Evolutionary conservation across 306 rosid species (phyloP), one percentile per base, ranked within the genome.

Genomic region (Morella rubra): DNA sequence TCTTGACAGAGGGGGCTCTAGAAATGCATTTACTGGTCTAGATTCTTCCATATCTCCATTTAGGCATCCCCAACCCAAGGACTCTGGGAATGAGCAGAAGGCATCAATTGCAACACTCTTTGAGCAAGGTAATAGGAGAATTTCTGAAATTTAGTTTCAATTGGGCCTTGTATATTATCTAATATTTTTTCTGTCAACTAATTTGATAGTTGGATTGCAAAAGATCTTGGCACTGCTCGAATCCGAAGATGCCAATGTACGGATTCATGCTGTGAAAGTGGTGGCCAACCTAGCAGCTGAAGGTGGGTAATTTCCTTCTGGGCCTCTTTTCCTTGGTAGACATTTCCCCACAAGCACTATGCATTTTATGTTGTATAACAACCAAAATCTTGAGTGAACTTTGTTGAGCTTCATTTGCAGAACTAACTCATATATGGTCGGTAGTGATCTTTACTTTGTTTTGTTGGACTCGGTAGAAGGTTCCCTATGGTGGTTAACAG

Each of bases 261-360:
- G 93, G 50, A 89, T 96, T 79, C 98, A 96, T 90, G 99, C 99
- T 46, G 99, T 96, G 78, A 96, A 96, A 88, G 96, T 95, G 78
- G 91, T 95, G 71, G 99, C 99, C 84, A 96, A 96, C 86, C 84
- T 96, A 54, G 99, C 99, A 50, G 99, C 99, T 76, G 99, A 96
- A 83, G 99, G 99, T 88, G 81, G 74, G 85, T 72, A 72, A 71
- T 80, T 56, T 76, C 32, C 56, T 69, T 71, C 22, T 44, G 40
- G 69, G 74, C 42, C 62, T 79, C 24, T 69, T 68, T 79, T 40
- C 44, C 47, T 73, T 75, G 5, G 53, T 74, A 71, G 42, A 27
- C 44, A 7, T 41, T 44, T 73, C 68, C 45, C 84, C 66, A 46
- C 58, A 37, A 1, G 22, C 65, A 46, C 40, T 32, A 45, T 51